Base-by-base conservation (phyloP, 2,329 filamentous ascomycete genomes). In the Gaeumannomyces tritici region DNA sequence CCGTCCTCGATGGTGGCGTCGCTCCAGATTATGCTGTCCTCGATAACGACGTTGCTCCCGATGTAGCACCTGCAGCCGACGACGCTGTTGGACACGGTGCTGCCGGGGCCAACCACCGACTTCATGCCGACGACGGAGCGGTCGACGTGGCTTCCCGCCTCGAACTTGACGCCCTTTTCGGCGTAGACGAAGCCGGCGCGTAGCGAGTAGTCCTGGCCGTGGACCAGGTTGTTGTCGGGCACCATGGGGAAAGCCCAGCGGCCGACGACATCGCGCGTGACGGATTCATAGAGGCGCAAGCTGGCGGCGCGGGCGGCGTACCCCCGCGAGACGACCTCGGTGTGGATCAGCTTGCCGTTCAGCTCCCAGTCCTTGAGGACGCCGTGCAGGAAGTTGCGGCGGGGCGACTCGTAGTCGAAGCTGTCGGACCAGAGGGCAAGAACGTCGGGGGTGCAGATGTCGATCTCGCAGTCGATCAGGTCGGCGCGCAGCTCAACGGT, bases 401-500 rank as follows among this genome's bases (percentile, higher is more conserved):
- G 81, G 5, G 89, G 88, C 13, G 87, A 79, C 70, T 92, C 88
- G 73, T 90, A 92, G 67, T 96, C 91, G 71, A 96, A 96, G 71
- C 93, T 96, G 75, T 99, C 95, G 11, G 92, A 95, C 91, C 95
- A 99, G 63, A 98, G 78, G 9, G 93, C 93, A 56, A 98, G 83
- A 11, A 97, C 93, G 71, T 98, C 95, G 0, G 93, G 93, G 1
- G 95, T 98, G 75, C 93, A 98, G 66, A 99, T 98, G 72, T 99
- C 95, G 70, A 99, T 95, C 61, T 91, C 90, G 68, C 91, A 93
- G 74, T 99, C 95, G 65, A 98, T 89, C 63, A 99, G 78, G 74
- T 99, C 93, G 66, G 89, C 85, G 54, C 93, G 86, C 26, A 97
- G 80, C 68, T 96, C 91, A 60, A 96, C 83, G 72, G 96, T 90